Evolutionary conservation across 768 basidiomycete species (phyloP), one percentile per base, ranked within the genome.

Genomic region (Xerocomellus chrysenteron): DNA sequence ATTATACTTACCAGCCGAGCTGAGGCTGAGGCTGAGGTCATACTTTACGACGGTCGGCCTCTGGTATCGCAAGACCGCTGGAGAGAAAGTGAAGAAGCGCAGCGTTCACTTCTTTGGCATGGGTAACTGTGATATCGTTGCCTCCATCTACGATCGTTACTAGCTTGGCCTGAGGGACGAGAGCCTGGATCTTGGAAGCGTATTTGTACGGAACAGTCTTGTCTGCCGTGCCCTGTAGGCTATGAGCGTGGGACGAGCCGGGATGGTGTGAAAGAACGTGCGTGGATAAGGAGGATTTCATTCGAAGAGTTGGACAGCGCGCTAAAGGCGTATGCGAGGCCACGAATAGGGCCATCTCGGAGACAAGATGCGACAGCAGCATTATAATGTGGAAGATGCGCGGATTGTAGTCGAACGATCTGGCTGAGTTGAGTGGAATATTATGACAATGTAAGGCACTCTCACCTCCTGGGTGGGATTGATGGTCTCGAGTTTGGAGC

Each of bases 351-450:
- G 1, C 88, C 88, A 39, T 87, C 81, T 35, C 88, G 80, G 26
- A 91, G 74, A 4, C 84, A 88, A 5, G 88, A 90, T 0, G 88
- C 88, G n/a, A 91, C 73, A 0, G 89, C 89, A 21, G 82, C 79
- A 60, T 91, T 89, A 67, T 83, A 91, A 5, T 89, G 82, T 1
- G 85, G 81, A 6, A 91, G 78, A 65, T 89, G 85, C 1, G 89
- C 89, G 0, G 87, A 87, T 71, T 91, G 89, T 13, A 89, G 74
- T n/a, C 88, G 81, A 1, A 90, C 84, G 53, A 91, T 85, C 83
- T 88, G 32, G 17, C 6, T 5, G 26, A 17, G 36, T 0, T 60
- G 14, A 60, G 57, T n/a, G 10, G 8, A 14, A 19, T 28, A 12
- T 21, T 1, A 37, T 17, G 26, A 17, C 10, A 21, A 16, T 28